These are phyloP conservation scores for Mycena belliarum DNA, from an alignment of 768 basidiomycete genomes.

Conservation along the genomic window DNA sequence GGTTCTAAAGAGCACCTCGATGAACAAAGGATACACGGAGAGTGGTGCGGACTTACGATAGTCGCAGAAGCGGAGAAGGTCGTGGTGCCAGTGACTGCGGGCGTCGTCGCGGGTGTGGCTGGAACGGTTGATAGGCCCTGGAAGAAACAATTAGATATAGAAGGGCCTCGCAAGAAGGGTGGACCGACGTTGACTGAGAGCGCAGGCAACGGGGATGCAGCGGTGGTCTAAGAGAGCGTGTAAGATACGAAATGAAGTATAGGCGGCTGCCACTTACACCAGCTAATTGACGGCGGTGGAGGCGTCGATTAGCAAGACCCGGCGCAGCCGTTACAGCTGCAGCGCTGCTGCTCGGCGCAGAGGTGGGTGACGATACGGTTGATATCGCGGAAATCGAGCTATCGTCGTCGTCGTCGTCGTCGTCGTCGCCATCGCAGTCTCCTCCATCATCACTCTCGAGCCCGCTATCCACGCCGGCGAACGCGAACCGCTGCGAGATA, in stretches of 20 bases:
- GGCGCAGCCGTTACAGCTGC: neutral
- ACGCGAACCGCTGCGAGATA: slow-evolving; percentile 40
- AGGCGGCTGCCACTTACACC: neutral
- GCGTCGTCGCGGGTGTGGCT: slow-evolving; percentile 4
- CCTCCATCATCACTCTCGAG: slow-evolving; percentile 9
- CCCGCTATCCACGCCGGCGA: slow-evolving; percentile 46
- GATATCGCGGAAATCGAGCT: neutral
- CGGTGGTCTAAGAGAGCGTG: neutral
- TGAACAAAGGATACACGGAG: neutral
- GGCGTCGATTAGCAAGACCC: slow-evolving; percentile 3
- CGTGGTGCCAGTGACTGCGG: slow-evolving; percentile 10
- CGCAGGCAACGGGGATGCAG: no score
- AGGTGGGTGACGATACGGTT: neutral
- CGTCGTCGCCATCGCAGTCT: neutral
- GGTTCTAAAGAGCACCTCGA: no score
- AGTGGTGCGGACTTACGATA: neutral
- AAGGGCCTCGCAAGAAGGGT: no score
- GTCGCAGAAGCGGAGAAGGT: slow-evolving; percentile 10
- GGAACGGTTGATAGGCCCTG: neutral
- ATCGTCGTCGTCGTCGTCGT: neutral
- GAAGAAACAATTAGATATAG: no score
- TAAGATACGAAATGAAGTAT: neutral
- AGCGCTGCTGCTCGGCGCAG: neutral
- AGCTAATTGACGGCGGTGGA: slow-evolving; percentile 11
- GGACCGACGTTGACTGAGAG: no score